phyloP scores from a whole-genome alignment of 2,329 filamentous ascomycete genomes.

The Juglanconis juglandina region DNA sequence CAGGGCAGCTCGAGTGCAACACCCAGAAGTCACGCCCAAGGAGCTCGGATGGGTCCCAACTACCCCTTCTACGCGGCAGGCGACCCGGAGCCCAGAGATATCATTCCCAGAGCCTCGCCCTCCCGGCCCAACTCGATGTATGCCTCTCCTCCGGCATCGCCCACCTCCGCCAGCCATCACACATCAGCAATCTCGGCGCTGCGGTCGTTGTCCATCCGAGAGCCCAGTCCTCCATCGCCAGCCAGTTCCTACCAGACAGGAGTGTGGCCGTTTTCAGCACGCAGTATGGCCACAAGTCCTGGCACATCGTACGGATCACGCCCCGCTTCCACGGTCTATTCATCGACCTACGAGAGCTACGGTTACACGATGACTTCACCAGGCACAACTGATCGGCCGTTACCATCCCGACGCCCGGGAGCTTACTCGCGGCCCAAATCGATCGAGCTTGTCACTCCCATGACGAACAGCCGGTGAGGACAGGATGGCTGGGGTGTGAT shows the following conservation, averaged over 20 bases:
- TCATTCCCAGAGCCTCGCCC: constrained; percentile 61
- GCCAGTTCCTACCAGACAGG: constrained; percentile 36
- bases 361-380: constrained; percentile 37
- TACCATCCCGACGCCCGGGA: constrained; percentile 53
- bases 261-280: constrained; percentile 51
- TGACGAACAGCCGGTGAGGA: constrained; percentile 44
- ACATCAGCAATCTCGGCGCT: constrained; percentile 54
- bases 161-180: constrained; percentile 39
- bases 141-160: constrained; percentile 52
- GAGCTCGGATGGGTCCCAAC: constrained; percentile 24
- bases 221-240: constrained; percentile 56
- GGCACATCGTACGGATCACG: constrained; percentile 47
- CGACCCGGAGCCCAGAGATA: constrained; percentile 55
- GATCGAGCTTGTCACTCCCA: constrained; percentile 61
- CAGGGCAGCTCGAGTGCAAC: constrained; percentile 33
- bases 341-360: constrained; percentile 53
- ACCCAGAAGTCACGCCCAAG: constrained; percentile 14
- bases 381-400: constrained; percentile 48
- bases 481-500: neutral
- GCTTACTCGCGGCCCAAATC: constrained; percentile 57
- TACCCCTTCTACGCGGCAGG: constrained; percentile 44
- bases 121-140: constrained; percentile 56
- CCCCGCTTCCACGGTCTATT: constrained; percentile 39
- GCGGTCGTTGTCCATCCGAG: constrained; percentile 51
- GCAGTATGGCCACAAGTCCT: constrained; percentile 50